Conservation (phyloP, 257 asterid genomes). For the Nyctanthes arbortristis region DNA sequence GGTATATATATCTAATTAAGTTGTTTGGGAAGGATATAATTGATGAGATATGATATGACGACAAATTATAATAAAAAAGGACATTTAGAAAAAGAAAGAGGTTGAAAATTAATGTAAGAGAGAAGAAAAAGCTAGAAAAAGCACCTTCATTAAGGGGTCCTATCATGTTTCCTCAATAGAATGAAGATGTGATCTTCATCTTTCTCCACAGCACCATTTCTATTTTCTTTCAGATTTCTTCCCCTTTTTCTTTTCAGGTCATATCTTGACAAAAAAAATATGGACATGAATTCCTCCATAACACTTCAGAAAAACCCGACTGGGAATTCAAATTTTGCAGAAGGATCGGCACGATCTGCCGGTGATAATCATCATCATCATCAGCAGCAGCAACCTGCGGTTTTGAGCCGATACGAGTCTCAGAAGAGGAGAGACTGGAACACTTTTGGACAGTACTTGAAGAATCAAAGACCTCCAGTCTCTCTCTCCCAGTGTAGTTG, state of each 20-base stretch:
- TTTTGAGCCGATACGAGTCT: conserved; percentile 24
- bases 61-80: too few species aligned
- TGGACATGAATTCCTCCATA: background rate
- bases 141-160: conserved; percentile 16
- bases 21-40: background rate
- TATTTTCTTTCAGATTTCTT: background rate
- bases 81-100: background rate
- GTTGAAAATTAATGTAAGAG: background rate
- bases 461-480: conserved; percentile 27
- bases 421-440: conserved; percentile 30
- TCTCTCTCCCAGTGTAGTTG: conserved; percentile 24
- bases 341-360: background rate
- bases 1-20: background rate
- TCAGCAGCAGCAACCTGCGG: conserved; percentile 7
- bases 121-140: conserved; percentile 1
- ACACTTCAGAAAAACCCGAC: background rate
- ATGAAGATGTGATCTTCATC: conserved; percentile 4
- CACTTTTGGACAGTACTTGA: conserved; percentile 27
- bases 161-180: conserved; percentile 9
- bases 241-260: background rate
- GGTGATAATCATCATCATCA: too few species aligned
- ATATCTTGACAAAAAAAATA: background rate
- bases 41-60: too few species aligned
- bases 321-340: background rate
- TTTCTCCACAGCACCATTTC: conserved; percentile 16